A percentile compares a stretch with the other conserved stretches of the same genome.
Conservation (phyloP, 768 basidiomycete genomes). For the Russula ochroleuca region DNA sequence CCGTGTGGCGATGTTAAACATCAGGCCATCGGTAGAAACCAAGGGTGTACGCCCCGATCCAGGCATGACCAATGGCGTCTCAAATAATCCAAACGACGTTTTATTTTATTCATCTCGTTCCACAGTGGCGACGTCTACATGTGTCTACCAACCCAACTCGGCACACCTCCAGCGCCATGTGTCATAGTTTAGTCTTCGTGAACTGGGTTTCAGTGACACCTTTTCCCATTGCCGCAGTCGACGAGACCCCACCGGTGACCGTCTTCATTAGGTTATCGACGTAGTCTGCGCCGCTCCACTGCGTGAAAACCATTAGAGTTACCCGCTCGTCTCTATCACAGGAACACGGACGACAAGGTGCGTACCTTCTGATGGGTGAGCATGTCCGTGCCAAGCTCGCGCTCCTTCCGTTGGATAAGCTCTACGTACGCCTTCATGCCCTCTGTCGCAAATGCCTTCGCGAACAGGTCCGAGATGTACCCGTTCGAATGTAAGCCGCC, state of each 20-base stretch:
- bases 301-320: slow-evolving; percentile 27
- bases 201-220: slow-evolving; percentile 95
- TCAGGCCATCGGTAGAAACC: too few species aligned
- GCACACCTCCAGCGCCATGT: neutral
- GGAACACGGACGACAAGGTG: neutral
- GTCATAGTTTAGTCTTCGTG: slow-evolving; percentile 43
- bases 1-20: too few species aligned
- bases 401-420: slow-evolving; percentile 85
- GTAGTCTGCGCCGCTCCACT: slow-evolving; percentile 97
- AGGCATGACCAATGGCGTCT: too few species aligned
- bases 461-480: slow-evolving; percentile 93
- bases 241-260: slow-evolving; percentile 94
- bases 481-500: slow-evolving; percentile 96
- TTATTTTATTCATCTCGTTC: too few species aligned
- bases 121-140: too few species aligned
- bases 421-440: slow-evolving; percentile 99
- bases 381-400: slow-evolving; percentile 92
- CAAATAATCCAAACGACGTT: too few species aligned
- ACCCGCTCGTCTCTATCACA: neutral
- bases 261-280: slow-evolving; percentile 90
- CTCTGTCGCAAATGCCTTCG: slow-evolving; percentile 80
- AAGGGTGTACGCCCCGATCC: too few species aligned
- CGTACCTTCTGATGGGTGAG: slow-evolving; percentile 93
- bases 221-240: slow-evolving; percentile 98
- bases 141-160: too few species aligned